Conservation (phyloP, 73 alveolate species). For the Symbiodinium natans region DNA sequence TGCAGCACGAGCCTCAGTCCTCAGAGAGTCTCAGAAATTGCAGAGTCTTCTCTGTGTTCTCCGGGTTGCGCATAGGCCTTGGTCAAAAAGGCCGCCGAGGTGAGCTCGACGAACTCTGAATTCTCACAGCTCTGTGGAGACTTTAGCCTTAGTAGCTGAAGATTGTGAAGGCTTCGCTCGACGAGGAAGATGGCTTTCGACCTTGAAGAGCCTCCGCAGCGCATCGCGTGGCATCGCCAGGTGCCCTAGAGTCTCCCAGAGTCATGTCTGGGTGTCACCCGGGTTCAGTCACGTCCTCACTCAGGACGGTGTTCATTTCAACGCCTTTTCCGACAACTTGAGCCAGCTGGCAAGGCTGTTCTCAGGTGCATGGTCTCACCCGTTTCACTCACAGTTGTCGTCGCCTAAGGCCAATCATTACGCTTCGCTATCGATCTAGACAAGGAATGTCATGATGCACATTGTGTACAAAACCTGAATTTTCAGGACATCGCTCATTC, state of each 20-base stretch:
- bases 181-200: background rate
- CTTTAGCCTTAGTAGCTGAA: too few relatives aligned
- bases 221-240: background rate
- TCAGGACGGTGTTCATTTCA: too few relatives aligned
- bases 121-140: too few relatives aligned
- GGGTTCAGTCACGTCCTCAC: too few relatives aligned
- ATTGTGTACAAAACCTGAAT: too few relatives aligned
- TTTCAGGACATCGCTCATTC: too few relatives aligned
- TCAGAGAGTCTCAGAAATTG: background rate
- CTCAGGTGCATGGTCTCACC: conserved; percentile 15
- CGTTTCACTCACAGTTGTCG: conserved; percentile 2
- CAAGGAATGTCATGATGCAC: too few relatives aligned
- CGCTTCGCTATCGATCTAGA: too few relatives aligned
- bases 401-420: too few relatives aligned
- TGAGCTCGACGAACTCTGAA: too few relatives aligned
- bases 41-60: background rate
- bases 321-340: too few relatives aligned
- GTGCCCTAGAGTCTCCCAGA: background rate
- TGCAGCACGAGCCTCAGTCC: conserved; percentile 1
- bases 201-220: background rate
- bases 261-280: background rate
- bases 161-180: background rate
- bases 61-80: background rate
- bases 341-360: background rate
- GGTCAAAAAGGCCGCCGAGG: conserved; percentile 65